Percentiles rank a stretch among this genome's conserved stretches.
Conservation (phyloP, 2,329 filamentous ascomycete species). For the Pseudopithomyces chartarum region DNA sequence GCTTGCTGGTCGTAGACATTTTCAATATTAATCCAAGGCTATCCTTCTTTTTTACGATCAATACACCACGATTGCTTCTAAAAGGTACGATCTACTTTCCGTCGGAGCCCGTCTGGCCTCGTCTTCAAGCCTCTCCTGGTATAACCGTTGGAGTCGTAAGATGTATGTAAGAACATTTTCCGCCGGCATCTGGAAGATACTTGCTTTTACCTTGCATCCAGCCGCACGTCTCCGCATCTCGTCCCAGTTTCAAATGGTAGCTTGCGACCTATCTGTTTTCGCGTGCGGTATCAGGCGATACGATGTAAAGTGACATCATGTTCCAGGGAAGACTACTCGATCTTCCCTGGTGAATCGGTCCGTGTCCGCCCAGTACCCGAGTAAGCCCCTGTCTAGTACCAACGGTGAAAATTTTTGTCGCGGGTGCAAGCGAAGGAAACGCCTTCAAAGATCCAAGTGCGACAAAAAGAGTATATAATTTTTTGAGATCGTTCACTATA, state of each 20-base stretch:
- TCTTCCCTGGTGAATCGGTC: not conserved
- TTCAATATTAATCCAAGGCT: not conserved
- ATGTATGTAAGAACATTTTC: not conserved
- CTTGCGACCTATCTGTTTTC: not conserved
- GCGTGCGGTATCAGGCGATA: not conserved
- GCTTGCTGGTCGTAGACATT: slow-evolving; percentile 32
- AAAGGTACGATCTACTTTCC: not conserved
- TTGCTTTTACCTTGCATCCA: not conserved
- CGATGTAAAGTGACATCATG: slow-evolving; percentile 1
- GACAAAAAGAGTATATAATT: too few relatives aligned
- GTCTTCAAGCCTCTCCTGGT: not conserved
- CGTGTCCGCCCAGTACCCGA: not conserved
- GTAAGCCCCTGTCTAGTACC: not conserved
- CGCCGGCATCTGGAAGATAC: not conserved
- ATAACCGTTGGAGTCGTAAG: not conserved
- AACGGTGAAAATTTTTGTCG: not conserved
- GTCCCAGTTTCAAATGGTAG: slow-evolving; percentile 2
- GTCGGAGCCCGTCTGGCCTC: not conserved
- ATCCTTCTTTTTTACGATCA: not conserved
- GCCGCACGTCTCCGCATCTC: not conserved
- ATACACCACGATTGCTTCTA: not conserved
- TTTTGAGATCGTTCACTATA: too few relatives aligned
- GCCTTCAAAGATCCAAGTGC: not conserved
- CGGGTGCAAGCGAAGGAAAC: too few relatives aligned
- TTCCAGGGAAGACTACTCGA: too few relatives aligned